A percentile compares a stretch with the other conserved stretches of the same genome.
These are phyloP conservation scores for Apodospora peruviana DNA, from an alignment of 495 filamentous ascomycete species.

Conservation along the genomic window DNA sequence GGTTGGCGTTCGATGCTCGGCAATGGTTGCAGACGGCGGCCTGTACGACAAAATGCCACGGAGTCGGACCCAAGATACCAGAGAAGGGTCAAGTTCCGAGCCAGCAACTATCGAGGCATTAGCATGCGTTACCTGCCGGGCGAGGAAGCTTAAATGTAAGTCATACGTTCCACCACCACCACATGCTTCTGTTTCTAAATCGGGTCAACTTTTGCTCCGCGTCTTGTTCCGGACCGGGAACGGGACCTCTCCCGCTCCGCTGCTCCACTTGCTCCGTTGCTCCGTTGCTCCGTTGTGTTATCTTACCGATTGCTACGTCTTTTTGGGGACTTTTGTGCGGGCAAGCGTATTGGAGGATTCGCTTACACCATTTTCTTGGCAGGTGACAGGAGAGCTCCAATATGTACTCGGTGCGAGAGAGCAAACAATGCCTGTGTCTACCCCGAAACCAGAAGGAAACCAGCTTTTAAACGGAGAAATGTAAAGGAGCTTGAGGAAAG, in stretches of 20 bases:
- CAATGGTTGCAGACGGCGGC: background rate
- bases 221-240: no score
- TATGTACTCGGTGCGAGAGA: slow-evolving; percentile 68
- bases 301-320: no score
- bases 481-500: slow-evolving; percentile 81
- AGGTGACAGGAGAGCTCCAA: slow-evolving; percentile 57
- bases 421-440: slow-evolving; percentile 70
- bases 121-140: slow-evolving; percentile 53
- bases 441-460: slow-evolving; percentile 80
- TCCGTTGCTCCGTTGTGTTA: no score
- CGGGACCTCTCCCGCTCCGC: no score
- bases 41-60: background rate
- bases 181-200: no score
- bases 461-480: slow-evolving; percentile 81
- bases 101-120: slow-evolving; percentile 28
- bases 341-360: no score
- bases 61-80: background rate
- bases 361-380: slow-evolving; percentile 7
- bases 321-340: no score
- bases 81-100: background rate
- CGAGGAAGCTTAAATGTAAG: slow-evolving; percentile 58
- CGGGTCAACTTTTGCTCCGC: no score
- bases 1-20: background rate
- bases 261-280: no score
- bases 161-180: background rate